Percentiles rank a stretch among this genome's conserved stretches.
phyloP scores from a whole-genome alignment of 805 yeast genomes.

The Yamadazyma phyllophila region DNA sequence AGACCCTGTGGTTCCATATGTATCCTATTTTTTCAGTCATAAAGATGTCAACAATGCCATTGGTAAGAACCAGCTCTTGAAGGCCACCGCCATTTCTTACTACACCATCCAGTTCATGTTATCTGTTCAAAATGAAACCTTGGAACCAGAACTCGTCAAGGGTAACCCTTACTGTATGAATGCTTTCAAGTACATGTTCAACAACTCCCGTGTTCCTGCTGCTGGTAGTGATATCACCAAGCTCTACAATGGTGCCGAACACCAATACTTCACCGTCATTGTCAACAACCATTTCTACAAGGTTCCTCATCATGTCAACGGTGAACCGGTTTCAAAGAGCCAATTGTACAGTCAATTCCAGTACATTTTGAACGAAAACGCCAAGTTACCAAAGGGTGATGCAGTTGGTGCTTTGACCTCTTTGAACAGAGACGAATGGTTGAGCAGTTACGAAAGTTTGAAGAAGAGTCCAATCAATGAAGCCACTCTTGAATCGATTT shows the following conservation, averaged over 20 bases:
- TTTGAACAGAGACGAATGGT: slow-evolving; percentile 83
- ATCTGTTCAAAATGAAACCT: slow-evolving; percentile 62
- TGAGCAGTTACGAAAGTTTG: slow-evolving; percentile 56
- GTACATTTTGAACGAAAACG: slow-evolving; percentile 46
- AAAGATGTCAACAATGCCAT: slow-evolving; percentile 59
- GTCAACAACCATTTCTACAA: slow-evolving; percentile 80
- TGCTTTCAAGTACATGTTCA: slow-evolving; percentile 87
- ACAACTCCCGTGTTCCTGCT: slow-evolving; percentile 80
- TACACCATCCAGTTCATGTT: slow-evolving; percentile 68
- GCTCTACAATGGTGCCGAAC: slow-evolving; percentile 45
- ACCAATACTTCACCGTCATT: slow-evolving; percentile 70
- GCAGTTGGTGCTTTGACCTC: slow-evolving; percentile 81
- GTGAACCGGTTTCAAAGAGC: slow-evolving; percentile 42
- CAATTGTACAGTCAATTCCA: slow-evolving; percentile 59
- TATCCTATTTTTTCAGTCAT: slow-evolving; percentile 85
- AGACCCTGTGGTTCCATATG: slow-evolving; percentile 94
- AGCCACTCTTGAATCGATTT: slow-evolving; percentile 62
- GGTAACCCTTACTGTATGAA: slow-evolving; percentile 92
- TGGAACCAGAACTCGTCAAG: slow-evolving; percentile 78
- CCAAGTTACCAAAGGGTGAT: slow-evolving; percentile 39
- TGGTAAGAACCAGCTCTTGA: slow-evolving; percentile 62
- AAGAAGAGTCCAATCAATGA: slow-evolving; percentile 58
- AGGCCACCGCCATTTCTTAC: slow-evolving; percentile 73
- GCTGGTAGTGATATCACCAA: slow-evolving; percentile 61
- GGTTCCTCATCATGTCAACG: slow-evolving; percentile 55